phyloP scores from a whole-genome alignment of 2,329 filamentous ascomycete genomes.

The Sarocladium oryzae region DNA sequence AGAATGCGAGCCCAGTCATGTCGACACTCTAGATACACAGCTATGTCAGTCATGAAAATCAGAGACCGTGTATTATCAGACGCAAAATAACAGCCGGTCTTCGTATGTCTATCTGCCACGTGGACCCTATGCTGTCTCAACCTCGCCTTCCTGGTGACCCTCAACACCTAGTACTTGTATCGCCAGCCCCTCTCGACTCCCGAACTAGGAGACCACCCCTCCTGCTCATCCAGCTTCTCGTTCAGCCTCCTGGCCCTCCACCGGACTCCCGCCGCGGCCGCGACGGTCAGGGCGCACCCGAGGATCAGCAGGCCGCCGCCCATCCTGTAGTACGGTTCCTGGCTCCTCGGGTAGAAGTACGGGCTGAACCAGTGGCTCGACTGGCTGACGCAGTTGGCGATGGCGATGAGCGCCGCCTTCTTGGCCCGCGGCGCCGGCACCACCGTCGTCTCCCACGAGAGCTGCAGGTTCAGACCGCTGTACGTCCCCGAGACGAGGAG shows the following conservation, averaged over 20 bases:
- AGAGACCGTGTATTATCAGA: too few relatives aligned
- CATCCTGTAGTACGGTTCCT: conserved; percentile 21
- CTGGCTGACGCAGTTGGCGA: conserved; percentile 32
- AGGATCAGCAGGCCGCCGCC: conserved; percentile 17
- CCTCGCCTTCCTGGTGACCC: too few relatives aligned
- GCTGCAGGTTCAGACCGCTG: conserved; percentile 30
- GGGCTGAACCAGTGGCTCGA: conserved; percentile 32
- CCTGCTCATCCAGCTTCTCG: conserved; percentile 19
- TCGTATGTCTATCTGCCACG: too few relatives aligned
- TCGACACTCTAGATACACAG: too few relatives aligned
- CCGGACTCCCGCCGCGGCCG: conserved; percentile 15
- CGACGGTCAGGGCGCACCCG: conserved; percentile 15
- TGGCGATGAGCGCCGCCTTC: conserved; percentile 32
- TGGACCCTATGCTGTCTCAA: too few relatives aligned
- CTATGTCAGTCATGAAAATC: too few relatives aligned
- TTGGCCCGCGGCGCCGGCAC: conserved; percentile 31
- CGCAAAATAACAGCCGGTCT: too few relatives aligned
- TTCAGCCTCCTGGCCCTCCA: conserved; percentile 17
- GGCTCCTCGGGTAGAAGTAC: conserved; percentile 25
- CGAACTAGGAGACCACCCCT: conserved; percentile 17
- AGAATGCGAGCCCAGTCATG: too few relatives aligned
- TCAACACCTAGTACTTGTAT: conserved; percentile 13
- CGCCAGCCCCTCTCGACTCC: conserved; percentile 18
- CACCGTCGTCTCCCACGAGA: conserved; percentile 32
- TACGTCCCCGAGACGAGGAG: conserved; percentile 31